phyloP scores from a whole-genome alignment of 257 asterid species.

The Orobanche coerulescens region DNA sequence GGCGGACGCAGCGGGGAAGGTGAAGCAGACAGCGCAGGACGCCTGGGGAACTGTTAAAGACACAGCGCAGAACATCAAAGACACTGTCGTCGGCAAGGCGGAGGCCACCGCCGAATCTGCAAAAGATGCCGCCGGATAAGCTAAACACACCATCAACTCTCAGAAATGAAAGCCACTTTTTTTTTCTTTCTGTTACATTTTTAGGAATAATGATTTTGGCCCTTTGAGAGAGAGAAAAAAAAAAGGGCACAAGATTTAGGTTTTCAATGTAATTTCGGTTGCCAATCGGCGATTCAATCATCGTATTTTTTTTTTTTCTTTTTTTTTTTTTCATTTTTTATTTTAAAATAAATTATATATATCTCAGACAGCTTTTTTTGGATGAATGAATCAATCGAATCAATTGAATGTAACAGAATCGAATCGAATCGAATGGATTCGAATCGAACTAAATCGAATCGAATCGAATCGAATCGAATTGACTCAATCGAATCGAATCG shows the following conservation, averaged over 20 bases:
- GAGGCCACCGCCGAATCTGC: conserved; percentile 39
- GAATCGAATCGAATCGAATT: no score
- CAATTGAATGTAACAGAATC: no score
- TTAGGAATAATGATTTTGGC: not conserved
- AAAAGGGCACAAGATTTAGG: no score
- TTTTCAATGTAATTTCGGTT: no score
- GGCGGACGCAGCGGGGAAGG: conserved; percentile 45
- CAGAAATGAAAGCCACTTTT: conserved; percentile 2
- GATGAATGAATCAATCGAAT: no score
- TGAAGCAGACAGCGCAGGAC: conserved; percentile 44
- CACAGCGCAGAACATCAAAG: conserved; percentile 51
- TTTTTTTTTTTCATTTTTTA: not conserved
- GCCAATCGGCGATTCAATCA: no score
- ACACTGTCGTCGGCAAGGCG: conserved; percentile 41
- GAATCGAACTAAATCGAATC: no score
- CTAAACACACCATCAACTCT: conserved; percentile 27
- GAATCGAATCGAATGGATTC: no score
- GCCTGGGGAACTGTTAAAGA: conserved; percentile 56
- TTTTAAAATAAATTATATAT: no score
- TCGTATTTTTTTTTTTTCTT: not conserved
- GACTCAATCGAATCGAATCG: no score
- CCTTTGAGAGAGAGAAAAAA: no score
- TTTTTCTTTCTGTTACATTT: not conserved
- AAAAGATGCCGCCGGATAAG: conserved; percentile 29
- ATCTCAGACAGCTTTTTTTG: no score